Evolutionary conservation across 495 filamentous ascomycete species (phyloP).

Genomic region (Penicillium samsonianum): DNA sequence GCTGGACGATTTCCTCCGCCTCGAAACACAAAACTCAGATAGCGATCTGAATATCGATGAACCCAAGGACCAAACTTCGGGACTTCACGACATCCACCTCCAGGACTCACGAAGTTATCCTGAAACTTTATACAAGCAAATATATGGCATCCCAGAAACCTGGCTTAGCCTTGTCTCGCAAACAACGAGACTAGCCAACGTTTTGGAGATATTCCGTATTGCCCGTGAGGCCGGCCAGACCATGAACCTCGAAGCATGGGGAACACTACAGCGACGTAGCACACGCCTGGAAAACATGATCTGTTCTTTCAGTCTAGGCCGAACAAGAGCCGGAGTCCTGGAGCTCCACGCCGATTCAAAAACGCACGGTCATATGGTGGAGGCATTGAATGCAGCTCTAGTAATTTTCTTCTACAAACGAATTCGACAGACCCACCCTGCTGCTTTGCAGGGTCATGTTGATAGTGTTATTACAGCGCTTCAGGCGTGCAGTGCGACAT

Average conservation of each 20-base stretch:
- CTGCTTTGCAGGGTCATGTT: conserved; percentile 35
- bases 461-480: conserved; percentile 34
- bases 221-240: conserved; percentile 13
- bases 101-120: conserved; percentile 37
- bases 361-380: conserved; percentile 28
- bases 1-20: conserved; percentile 38
- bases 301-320: conserved; percentile 30
- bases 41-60: conserved; percentile 40
- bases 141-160: conserved; percentile 40
- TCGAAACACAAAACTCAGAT: conserved; percentile 33
- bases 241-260: conserved; percentile 30
- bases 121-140: conserved; percentile 35
- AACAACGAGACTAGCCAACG: conserved; percentile 39
- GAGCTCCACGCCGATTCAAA: conserved; percentile 19
- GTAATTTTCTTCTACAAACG: conserved; percentile 40
- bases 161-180: conserved; percentile 41
- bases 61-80: conserved; percentile 31
- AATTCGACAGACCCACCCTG: conserved; percentile 33
- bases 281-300: conserved; percentile 39
- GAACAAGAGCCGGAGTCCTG: conserved; percentile 8
- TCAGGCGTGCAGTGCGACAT: conserved; percentile 23
- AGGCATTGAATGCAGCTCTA: conserved; percentile 33
- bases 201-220: conserved; percentile 30
- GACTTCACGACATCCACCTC: conserved; percentile 36
- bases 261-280: conserved; percentile 34